Evolutionary conservation across 345 rosid species (phyloP).

Genomic region (Lepidium sativum): DNA sequence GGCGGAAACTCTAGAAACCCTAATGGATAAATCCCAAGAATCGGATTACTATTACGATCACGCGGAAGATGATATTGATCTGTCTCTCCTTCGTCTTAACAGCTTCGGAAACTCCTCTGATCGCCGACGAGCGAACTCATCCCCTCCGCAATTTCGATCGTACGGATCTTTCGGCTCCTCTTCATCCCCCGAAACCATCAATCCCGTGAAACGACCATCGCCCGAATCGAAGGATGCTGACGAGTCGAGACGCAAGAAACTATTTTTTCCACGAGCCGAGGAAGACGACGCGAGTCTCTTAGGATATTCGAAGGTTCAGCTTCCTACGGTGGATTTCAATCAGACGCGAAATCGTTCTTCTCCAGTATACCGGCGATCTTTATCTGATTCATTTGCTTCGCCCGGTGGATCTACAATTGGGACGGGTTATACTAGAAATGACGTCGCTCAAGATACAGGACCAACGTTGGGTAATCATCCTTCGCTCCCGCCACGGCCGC

Average conservation of each 20-base stretch:
- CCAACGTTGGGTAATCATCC: constrained; percentile 9
- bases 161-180: constrained; percentile 27
- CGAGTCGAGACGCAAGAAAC: constrained; percentile 26
- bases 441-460: constrained; percentile 2
- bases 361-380: constrained; percentile 20
- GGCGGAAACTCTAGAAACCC: constrained; percentile 13
- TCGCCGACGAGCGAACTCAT: constrained; percentile 29
- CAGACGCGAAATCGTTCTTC: constrained; percentile 18
- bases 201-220: constrained; percentile 27
- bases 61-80: constrained; percentile 23
- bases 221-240: constrained; percentile 23
- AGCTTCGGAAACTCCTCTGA: constrained; percentile 28
- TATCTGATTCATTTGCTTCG: constrained; percentile 24
- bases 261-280: constrained; percentile 13
- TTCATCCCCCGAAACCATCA: neutral
- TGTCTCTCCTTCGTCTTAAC: constrained; percentile 30
- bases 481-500: constrained; percentile 29
- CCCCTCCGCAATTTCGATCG: constrained; percentile 29
- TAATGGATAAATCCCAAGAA: constrained; percentile 7
- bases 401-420: constrained; percentile 2
- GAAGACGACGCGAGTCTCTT: constrained; percentile 13
- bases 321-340: constrained; percentile 12
- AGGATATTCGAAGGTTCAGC: constrained; percentile 23
- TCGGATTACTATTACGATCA: constrained; percentile 14
- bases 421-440: neutral